Evolutionary conservation across 1,139 yeast genomes (phyloP).

Genomic region (Magnusiomyces sp.): DNA sequence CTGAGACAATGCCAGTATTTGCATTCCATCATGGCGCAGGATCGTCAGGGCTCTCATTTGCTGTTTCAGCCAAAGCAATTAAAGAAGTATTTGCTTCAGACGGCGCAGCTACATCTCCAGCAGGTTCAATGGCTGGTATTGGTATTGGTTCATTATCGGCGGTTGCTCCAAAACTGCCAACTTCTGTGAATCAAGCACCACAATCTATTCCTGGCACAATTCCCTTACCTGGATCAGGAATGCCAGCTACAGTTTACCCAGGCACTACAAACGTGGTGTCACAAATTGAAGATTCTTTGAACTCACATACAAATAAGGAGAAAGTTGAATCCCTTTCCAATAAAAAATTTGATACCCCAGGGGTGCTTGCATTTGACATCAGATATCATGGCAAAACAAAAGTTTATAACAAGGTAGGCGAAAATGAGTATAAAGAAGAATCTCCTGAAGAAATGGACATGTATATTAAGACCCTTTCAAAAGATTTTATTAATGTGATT

Average conservation of each 20-base stretch:
- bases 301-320: conserved; percentile 3
- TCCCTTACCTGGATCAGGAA: conserved; percentile 4
- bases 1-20: conserved; percentile 43
- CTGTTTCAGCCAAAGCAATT: conserved; percentile 39
- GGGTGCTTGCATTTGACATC: conserved; percentile 52
- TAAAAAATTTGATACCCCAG: conserved; percentile 41
- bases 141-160: neutral
- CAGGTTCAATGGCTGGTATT: neutral
- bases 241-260: conserved; percentile 4
- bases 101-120: conserved; percentile 8
- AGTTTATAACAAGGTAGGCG: conserved; percentile 22
- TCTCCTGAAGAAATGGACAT: conserved; percentile 2
- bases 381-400: conserved; percentile 71
- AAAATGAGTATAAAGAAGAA: conserved; percentile 32
- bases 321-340: conserved; percentile 20
- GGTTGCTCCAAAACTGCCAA: neutral
- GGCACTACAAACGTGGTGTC: neutral
- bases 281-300: conserved; percentile 1
- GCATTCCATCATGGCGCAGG: conserved; percentile 94
- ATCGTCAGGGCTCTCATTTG: conserved; percentile 74
- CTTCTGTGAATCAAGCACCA: conserved; percentile 15
- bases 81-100: conserved; percentile 25
- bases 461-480: conserved; percentile 43
- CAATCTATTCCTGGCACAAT: conserved; percentile 9
- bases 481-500: conserved; percentile 49